phyloP scores from a whole-genome alignment of 805 yeast species.

The Suhomyces emberorum region DNA sequence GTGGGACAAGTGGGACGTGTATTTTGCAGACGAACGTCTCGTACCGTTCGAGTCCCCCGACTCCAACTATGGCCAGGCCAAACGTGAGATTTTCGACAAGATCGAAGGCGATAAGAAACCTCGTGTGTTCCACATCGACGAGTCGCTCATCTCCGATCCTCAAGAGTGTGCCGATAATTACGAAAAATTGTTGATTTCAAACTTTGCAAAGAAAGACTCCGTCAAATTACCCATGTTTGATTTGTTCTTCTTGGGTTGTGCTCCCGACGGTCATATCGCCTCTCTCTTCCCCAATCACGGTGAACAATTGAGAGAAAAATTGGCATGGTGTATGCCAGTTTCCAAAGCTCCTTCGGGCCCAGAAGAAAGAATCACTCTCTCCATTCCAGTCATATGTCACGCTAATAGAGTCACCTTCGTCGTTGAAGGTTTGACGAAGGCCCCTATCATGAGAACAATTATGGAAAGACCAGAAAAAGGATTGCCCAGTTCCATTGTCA shows the following conservation, averaged over 20 bases:
- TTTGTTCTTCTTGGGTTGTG: slow-evolving; percentile 87
- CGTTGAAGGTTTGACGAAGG: slow-evolving; percentile 94
- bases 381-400: slow-evolving; percentile 93
- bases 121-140: slow-evolving; percentile 79
- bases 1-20: slow-evolving; percentile 95
- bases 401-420: slow-evolving; percentile 91
- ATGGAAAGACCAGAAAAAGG: slow-evolving; percentile 98
- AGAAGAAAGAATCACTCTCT: slow-evolving; percentile 76
- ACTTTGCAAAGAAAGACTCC: slow-evolving; percentile 94
- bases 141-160: slow-evolving; percentile 66
- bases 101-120: slow-evolving; percentile 59
- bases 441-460: slow-evolving; percentile 84
- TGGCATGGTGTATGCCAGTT: slow-evolving; percentile 95
- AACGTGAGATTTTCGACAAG: slow-evolving; percentile 73
- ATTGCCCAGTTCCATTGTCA: slow-evolving; percentile 87
- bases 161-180: slow-evolving; percentile 94
- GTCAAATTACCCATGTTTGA: slow-evolving; percentile 96
- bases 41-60: slow-evolving; percentile 83
- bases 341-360: slow-evolving; percentile 91
- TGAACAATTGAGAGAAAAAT: slow-evolving; percentile 79
- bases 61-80: slow-evolving; percentile 88
- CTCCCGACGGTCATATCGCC: slow-evolving; percentile 98
- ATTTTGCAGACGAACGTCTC: slow-evolving; percentile 93
- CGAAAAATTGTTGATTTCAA: slow-evolving; percentile 79
- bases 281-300: slow-evolving; percentile 90